Evolutionary conservation across 2,329 filamentous ascomycete species (phyloP).

Genomic region (Colletotrichum tanaceti): DNA sequence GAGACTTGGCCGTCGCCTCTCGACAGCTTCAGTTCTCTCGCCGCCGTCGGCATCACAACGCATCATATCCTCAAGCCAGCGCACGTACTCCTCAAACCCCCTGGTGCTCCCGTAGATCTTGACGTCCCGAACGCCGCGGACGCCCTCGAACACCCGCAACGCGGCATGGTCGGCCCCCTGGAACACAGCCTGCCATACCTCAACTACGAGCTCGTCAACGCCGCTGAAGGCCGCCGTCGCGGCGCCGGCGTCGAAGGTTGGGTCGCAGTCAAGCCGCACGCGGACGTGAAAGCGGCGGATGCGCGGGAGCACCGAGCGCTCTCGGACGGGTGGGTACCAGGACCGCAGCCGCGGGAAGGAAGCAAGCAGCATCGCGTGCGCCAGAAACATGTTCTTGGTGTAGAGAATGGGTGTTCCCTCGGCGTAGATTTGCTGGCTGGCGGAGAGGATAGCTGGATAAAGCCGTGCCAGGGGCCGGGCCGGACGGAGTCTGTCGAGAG

Average conservation of each 20-base stretch:
- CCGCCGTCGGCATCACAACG: slow-evolving; percentile 41
- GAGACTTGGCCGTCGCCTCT: neutral
- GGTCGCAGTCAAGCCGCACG: slow-evolving; percentile 56
- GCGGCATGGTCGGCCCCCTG: slow-evolving; percentile 53
- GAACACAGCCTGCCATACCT: slow-evolving; percentile 54
- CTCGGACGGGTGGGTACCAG: slow-evolving; percentile 49
- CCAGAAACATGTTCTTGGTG: slow-evolving; percentile 56
- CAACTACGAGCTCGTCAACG: slow-evolving; percentile 54
- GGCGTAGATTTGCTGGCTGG: slow-evolving; percentile 54
- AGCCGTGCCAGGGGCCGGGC: slow-evolving; percentile 42
- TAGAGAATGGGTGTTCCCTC: slow-evolving; percentile 58
- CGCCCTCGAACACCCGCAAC: slow-evolving; percentile 55
- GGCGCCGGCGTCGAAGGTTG: slow-evolving; percentile 47
- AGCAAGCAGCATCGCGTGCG: slow-evolving; percentile 55
- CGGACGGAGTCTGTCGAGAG: slow-evolving; percentile 25
- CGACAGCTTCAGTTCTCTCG: neutral
- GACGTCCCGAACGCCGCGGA: slow-evolving; percentile 54
- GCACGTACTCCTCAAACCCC: slow-evolving; percentile 57
- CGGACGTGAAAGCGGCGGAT: slow-evolving; percentile 55
- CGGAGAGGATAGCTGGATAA: slow-evolving; percentile 54
- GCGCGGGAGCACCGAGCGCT: slow-evolving; percentile 46
- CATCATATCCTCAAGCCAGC: slow-evolving; percentile 56
- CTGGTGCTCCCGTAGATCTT: slow-evolving; percentile 52
- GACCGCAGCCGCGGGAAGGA: slow-evolving; percentile 54
- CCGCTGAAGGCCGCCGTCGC: slow-evolving; percentile 52